Conservation (phyloP, 129 eudicot genomes). For the Arctium minus region DNA sequence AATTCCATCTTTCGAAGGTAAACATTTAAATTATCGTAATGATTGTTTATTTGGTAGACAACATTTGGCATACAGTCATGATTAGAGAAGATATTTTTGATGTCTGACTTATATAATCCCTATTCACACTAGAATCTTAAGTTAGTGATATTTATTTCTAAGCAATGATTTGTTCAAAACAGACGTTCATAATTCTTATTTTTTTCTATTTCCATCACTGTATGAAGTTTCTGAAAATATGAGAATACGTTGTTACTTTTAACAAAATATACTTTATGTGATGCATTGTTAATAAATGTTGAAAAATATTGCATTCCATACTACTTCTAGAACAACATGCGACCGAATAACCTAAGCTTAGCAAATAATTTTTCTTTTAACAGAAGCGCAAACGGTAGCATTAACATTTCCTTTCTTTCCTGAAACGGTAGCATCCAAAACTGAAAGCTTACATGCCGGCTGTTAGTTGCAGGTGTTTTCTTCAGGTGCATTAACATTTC, state of each 20-base stretch:
- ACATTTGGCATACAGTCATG: too few species aligned
- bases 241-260: neutral
- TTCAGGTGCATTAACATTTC: neutral
- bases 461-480: neutral
- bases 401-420: too few species aligned
- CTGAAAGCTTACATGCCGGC: neutral
- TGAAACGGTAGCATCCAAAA: neutral
- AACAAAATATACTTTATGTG: neutral
- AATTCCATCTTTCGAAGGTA: neutral
- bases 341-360: neutral
- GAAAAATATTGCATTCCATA: neutral
- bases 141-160: too few species aligned
- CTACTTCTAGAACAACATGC: neutral
- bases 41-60: neutral
- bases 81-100: too few species aligned
- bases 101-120: too few species aligned
- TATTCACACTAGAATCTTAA: too few species aligned
- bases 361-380: neutral
- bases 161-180: too few species aligned
- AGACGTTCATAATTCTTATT: too few species aligned
- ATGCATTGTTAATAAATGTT: neutral
- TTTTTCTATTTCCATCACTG: too few species aligned
- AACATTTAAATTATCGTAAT: neutral
- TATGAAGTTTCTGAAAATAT: too few species aligned
- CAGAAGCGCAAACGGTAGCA: too few species aligned